Conservation (phyloP, 106 monocot species). For the Dendrobium nobile region DNA sequence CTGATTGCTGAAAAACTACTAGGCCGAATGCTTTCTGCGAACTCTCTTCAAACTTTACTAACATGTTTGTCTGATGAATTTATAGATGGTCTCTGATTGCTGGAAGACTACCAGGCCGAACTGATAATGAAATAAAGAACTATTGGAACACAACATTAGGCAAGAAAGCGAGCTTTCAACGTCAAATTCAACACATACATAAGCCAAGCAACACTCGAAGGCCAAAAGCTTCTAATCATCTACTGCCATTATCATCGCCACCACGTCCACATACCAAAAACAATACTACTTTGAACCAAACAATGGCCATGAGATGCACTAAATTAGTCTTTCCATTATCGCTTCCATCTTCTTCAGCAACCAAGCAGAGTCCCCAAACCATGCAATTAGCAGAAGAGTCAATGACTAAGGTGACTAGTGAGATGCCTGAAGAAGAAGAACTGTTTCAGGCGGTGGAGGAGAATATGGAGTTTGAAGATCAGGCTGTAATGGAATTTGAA, state of each 20-base stretch:
- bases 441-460: background rate
- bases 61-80: background rate
- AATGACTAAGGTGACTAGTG: no score
- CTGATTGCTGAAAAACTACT: no score
- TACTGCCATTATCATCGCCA: background rate
- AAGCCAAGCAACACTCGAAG: background rate
- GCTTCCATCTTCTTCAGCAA: background rate
- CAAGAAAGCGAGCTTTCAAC: background rate
- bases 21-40: no score
- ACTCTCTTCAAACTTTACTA: background rate
- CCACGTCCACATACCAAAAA: background rate
- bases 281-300: background rate
- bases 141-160: conserved; percentile 1
- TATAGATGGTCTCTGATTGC: conserved; percentile 64
- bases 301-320: background rate
- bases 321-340: background rate
- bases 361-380: background rate
- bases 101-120: conserved; percentile 15
- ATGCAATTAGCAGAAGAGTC: background rate
- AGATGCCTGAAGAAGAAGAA: background rate
- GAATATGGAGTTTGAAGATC: background rate
- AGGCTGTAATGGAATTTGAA: background rate
- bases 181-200: background rate
- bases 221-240: background rate
- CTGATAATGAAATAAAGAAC: conserved; percentile 7